Evolutionary conservation across 192 early-diverging fungal genomes (phyloP), one percentile per base, ranked within the genome.

Genomic region (Phycomyces nitens): DNA sequence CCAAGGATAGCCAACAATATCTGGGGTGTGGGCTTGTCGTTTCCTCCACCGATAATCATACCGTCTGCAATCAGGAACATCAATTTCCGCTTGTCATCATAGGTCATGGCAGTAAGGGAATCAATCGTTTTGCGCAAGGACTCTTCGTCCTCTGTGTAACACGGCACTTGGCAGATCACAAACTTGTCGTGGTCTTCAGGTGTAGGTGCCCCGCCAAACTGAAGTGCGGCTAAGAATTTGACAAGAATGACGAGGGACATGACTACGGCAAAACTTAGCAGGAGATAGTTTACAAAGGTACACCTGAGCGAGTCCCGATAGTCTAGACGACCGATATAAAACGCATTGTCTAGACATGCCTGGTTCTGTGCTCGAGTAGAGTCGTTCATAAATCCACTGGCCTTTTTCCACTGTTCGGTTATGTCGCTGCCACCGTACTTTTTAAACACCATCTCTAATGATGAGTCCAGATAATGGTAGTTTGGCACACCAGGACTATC

Each of bases 71-170:
- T 84, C 15, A 93, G 68, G 51, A 93, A 84, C 5, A 93, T 49
- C 5, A 93, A 68, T 66, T 92, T 93, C 66, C 87, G 86, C 58
- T 88, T 89, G 77, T 93, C 91, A 52, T 92, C 91, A 64, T 93
- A 93, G 8, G 83, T 65, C 53, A 89, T 63, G 0, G 60, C 78
- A 2, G 90, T 83, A 6, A 93, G 64, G 3, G 91, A 93, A 40
- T 90, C 80, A 23, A 93, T 77, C 0, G 91, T 93, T 42, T 86
- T 87, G 39, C 79, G 69, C 16, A 93, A 75, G 1, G 90, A 92
- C 8, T 77, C 83, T 64, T 93, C 91, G 22, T 86, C 90, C 51
- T 93, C 91, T 0, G 90, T 92, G 72, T 93, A 93, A 76, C 90
- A 92, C 3, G 89, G 87, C 12, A 92, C 89, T 53, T 88, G 88